Evolutionary conservation across 2,329 filamentous ascomycete species (phyloP), one percentile per base, ranked within the genome.

Genomic region (Fusarium sp.): DNA sequence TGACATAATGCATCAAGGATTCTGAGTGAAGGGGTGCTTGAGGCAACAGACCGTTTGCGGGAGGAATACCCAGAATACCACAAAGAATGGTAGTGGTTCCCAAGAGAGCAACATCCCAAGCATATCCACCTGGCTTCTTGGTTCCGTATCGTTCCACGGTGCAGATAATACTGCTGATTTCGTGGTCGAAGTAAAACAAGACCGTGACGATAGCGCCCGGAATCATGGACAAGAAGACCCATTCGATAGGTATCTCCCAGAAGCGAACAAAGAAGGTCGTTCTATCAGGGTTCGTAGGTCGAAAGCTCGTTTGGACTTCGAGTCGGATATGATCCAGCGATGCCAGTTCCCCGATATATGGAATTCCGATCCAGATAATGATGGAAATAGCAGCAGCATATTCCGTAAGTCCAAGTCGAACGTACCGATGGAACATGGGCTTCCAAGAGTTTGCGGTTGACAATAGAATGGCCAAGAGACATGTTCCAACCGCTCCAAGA

Each of bases 151-250:
- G 84, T 44, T 87, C 83, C 46, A 89, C 85, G 0, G 90, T 92
- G 75, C 89, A 91, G 68, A 91, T 92, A 61, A 92, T 92, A 57
- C 87, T 91, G 76, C 89, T 91, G 58, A 92, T 90, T 77, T 92
- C 90, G 73, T 92, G 90, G 68, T 92, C 90, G 76, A 92, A 92
- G 81, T 90, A 92, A 82, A 92, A 92, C n/a, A 92, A 84, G 1
- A 89, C 83, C 0, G 89, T 91, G 63, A 92, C 89, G 70, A 92
- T 91, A 39, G 87, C 79, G 0, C 89, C 90, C 0, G 90, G 89
- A 5, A 92, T 84, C 45, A 91, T 86, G 35, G 90, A 87, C 8
- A 87, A 84, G 73, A 91, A 89, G 7, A 91, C 84, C 88, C 89
- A 92, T 12, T 78, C 79, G 2, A 89, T 76, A 4, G 88, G 86